Base-by-base conservation (phyloP, 202 grass and related monocot genomes). In the Zizania palustris region DNA sequence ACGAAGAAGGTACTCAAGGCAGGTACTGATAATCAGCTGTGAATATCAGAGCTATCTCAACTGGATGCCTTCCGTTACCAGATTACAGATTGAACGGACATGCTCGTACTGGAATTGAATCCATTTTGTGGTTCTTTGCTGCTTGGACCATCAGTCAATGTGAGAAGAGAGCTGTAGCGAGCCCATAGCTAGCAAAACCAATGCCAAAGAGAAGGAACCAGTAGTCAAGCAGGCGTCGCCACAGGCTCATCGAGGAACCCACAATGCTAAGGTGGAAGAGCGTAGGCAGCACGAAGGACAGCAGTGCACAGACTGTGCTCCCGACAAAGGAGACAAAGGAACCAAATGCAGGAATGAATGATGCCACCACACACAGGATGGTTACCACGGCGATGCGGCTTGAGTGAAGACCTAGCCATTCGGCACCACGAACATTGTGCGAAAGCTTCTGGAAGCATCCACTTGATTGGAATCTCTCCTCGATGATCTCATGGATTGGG, bases 401-500 rank as follows among this genome's bases (percentile, higher is more conserved):
- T 57, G 48, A 74, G 56, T 94, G 87, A 79, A 92, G 58, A n/a
- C 81, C 69, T 33, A 88, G 19, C 71, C 81, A 88, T 36, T 97
- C 84, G 0, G 73, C 76, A 1, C 45, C 15, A 12, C 7, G 72
- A 7, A 79, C 72, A 3, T 37, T 86, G 69, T 14, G 11, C 22
- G 65, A 67, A 9, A 87, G 37, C 79, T 97, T 97, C 81, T 63
- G 94, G 66, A 97, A 88, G 53, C 88, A 91, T 74, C 62, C 39
- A 39, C 41, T 93, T 45, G 88, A 92, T 84, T 44, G 76, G 61
- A 97, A 44, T 67, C 85, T 92, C 37, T 60, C 59, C 65, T 97
- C 91, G 0, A 92, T 56, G 14, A 97, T 97, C 66, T 97, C 91
- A 6, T 97, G 91, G 63, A 97, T 93, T 0, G 94, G 94, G 35